phyloP scores from a whole-genome alignment of 2,329 filamentous ascomycete species.

The Drechslera avenae region DNA sequence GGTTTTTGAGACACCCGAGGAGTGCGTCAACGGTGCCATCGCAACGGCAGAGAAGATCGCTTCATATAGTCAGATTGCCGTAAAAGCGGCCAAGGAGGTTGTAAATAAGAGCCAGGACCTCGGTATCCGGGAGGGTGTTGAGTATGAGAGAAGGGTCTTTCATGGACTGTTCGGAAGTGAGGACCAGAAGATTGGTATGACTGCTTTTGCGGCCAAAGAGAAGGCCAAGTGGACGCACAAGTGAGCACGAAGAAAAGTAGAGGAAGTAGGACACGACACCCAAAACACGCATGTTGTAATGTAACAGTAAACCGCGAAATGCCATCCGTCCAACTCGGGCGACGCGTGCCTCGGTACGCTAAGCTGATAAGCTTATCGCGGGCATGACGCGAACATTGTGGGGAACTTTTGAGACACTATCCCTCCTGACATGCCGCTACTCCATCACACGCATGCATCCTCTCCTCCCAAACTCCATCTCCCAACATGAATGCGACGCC shows the following conservation, averaged over 20 bases:
- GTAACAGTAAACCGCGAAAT: neutral
- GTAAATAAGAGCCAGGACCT: constrained; percentile 98
- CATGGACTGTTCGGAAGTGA: constrained; percentile 90
- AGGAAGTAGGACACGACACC: neutral
- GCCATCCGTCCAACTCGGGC: constrained; percentile 8
- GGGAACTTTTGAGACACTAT: constrained; percentile 6
- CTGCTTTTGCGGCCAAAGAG: constrained; percentile 92
- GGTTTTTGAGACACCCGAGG: constrained; percentile 78
- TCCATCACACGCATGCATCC: neutral
- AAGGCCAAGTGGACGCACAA: constrained; percentile 89
- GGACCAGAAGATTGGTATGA: constrained; percentile 97
- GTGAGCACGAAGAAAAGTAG: constrained; percentile 49
- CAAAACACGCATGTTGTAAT: neutral
- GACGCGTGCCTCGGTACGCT: constrained; percentile 13
- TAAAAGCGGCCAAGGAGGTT: constrained; percentile 93
- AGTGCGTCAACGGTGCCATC: constrained; percentile 79
- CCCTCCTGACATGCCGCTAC: constrained; percentile 14
- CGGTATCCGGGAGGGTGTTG: constrained; percentile 83
- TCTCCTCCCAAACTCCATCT: constrained; percentile 1
- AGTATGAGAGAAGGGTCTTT: constrained; percentile 93
- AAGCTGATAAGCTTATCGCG: constrained; percentile 18
- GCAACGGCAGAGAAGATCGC: constrained; percentile 90
- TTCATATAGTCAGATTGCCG: constrained; percentile 80
- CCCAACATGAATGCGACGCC: constrained; percentile 13
- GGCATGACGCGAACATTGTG: constrained; percentile 19